Percentiles rank a stretch among this genome's conserved stretches.
Conservation (phyloP, 768 basidiomycete species). For the Serendipita sp. region DNA sequence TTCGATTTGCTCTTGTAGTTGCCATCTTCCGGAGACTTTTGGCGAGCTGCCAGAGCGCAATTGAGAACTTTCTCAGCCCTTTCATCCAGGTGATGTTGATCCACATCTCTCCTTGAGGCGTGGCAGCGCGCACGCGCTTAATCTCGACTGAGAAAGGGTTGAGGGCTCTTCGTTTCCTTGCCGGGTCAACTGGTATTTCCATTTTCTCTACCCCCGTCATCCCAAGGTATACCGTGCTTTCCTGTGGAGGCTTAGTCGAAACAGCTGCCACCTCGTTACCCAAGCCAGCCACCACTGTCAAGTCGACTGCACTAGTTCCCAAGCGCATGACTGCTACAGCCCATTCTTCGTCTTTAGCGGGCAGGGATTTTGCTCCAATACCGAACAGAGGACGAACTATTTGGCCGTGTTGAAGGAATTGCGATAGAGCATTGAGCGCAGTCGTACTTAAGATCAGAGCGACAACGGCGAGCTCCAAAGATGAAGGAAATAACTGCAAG, state of each 20-base stretch:
- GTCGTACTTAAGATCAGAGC: constrained; percentile 41
- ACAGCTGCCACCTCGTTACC: constrained; percentile 58
- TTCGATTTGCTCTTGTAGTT: constrained; percentile 7
- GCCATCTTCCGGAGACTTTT: constrained; percentile 13
- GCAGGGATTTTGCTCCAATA: constrained; percentile 23
- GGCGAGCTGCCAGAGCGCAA: constrained; percentile 18
- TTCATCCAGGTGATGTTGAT: constrained; percentile 26
- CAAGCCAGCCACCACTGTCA: constrained; percentile 52
- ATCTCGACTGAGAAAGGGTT: constrained; percentile 33
- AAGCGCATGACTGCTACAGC: constrained; percentile 52
- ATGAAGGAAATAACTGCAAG: constrained; percentile 56
- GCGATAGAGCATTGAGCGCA: constrained; percentile 44
- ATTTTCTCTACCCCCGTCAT: constrained; percentile 28
- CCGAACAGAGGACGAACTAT: constrained; percentile 47
- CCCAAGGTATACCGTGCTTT: constrained; percentile 24
- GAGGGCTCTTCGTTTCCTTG: constrained; percentile 17
- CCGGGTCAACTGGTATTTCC: constrained; percentile 16
- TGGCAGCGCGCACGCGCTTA: constrained; percentile 22
- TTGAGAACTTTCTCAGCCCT: constrained; percentile 22
- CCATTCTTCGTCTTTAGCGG: constrained; percentile 57
- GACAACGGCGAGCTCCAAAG: constrained; percentile 51
- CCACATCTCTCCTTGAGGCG: constrained; percentile 24
- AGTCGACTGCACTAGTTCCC: constrained; percentile 60
- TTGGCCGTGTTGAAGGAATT: constrained; percentile 44
- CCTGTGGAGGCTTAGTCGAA: constrained; percentile 15